A percentile compares a stretch with the other conserved stretches of the same genome.
These are phyloP conservation scores for Mortierella sp. DNA, from an alignment of 371 early-diverging fungal genomes.

Conservation along the genomic window DNA sequence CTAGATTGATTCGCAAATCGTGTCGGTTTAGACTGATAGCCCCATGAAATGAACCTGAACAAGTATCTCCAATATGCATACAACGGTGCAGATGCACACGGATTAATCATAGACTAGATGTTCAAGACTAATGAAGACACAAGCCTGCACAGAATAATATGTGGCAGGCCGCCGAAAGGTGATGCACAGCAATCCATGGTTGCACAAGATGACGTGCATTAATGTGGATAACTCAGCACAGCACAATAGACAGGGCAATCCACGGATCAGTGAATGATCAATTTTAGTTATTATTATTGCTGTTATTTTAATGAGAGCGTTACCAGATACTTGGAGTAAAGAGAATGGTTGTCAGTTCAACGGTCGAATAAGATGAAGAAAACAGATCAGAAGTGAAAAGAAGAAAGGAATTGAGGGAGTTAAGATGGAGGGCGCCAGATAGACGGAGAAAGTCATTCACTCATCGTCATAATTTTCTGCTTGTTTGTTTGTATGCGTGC, in stretches of 20 bases:
- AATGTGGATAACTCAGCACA: neutral
- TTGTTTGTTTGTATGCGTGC: neutral
- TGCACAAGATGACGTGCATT: neutral
- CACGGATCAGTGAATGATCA: neutral
- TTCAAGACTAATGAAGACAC: neutral
- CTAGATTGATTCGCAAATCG: neutral
- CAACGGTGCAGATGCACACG: conserved; percentile 4
- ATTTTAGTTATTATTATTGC: neutral
- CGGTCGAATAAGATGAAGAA: neutral
- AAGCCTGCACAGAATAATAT: neutral
- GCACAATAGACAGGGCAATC: neutral
- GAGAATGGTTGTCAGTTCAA: neutral
- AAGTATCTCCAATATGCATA: neutral
- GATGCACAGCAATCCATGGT: conserved; percentile 1
- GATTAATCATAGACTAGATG: neutral
- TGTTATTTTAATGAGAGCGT: neutral
- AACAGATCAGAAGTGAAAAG: neutral
- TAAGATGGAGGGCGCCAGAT: neutral
- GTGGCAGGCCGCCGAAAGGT: neutral
- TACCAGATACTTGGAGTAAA: neutral
- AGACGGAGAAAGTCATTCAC: conserved; percentile 2
- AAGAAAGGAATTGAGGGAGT: neutral
- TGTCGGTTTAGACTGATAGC: conserved; percentile 19
- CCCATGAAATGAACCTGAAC: neutral
- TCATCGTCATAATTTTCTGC: neutral